Base-by-base conservation (phyloP, 2,329 filamentous ascomycete species). In the Trichoderma hamatum region DNA sequence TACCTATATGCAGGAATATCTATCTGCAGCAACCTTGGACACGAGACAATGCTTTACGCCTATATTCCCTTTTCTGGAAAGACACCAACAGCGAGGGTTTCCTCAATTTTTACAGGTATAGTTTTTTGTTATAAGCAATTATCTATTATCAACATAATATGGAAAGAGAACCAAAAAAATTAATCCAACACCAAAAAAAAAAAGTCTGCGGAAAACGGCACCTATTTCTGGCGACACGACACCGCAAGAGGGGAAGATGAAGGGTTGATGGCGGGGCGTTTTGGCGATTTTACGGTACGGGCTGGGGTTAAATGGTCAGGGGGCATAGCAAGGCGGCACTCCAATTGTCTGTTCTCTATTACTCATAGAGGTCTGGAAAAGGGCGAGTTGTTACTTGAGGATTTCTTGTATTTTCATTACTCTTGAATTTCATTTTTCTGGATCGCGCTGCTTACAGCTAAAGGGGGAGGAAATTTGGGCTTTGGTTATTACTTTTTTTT, bases 301-400 rank as follows among this genome's bases (percentile, higher is more conserved):
- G 51, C 63, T 39, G 63, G 63, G 64, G 26, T 36, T 59, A 39
- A 36, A 54, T 61, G 56, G 65, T 52, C 32, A 61, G 6, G 39
- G 46, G 65, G 56, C 65, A 67, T 60, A 60, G 43, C 65, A 67
- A 60, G 43, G 65, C 39, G 55, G 65, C 36, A 61, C 43, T 54
- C 46, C 56, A 46, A 52, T 39, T 52, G 55, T 52, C 65, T 67
- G 55, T 67, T 52, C 39, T 61, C 55, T 54, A 43, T 43, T 43
- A 43, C 65, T 54, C 16, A 43, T 52, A 67, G 65, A 54, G 65
- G 54, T 51, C 52, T 49, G 63, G 39, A 51, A 59, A 58, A 34
- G 28, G 52, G 63, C 52, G 63, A 54, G 39, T 43, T 58, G 54
- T 49, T 51, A 49, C 28, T 66, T 58, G 28, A 66, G 63, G 52